Conservation (phyloP, 108 stramenopile genomes). For the Schizochytrium sp. region DNA sequence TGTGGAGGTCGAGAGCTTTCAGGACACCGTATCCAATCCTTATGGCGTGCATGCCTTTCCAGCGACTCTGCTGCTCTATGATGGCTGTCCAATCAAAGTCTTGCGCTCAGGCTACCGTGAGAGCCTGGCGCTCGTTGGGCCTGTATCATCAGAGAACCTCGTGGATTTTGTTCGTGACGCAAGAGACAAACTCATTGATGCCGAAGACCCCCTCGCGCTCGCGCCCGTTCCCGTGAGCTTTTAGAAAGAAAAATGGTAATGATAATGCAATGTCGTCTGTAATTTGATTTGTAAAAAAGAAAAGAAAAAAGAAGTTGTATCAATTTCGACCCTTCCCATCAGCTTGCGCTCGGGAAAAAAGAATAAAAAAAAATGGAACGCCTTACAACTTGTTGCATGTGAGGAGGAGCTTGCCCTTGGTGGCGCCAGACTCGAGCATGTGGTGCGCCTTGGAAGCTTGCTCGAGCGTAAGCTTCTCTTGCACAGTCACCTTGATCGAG, state of each 20-base stretch:
- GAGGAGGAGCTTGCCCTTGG: constrained; percentile 68
- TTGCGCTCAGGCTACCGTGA: neutral
- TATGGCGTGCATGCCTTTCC: neutral
- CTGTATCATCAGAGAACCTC: neutral
- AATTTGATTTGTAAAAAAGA: no score
- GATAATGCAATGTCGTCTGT: no score
- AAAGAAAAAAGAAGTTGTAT: no score
- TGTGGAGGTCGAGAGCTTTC: neutral
- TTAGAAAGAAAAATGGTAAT: no score
- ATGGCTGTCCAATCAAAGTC: neutral
- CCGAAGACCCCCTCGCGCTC: no score
- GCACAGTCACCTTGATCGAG: constrained; percentile 59
- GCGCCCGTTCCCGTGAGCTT: no score
- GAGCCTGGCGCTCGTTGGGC: neutral
- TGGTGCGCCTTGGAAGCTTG: constrained; percentile 60
- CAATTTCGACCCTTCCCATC: no score
- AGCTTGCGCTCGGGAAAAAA: neutral
- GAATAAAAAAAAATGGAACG: neutral
- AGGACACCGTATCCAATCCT: neutral
- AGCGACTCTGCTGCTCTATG: neutral
- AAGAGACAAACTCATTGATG: neutral
- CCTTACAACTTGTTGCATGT: constrained; percentile 10
- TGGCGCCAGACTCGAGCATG: constrained; percentile 65
- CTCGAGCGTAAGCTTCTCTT: constrained; percentile 57
- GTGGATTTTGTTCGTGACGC: neutral